These are phyloP conservation scores for Plantago lanceolata DNA, from an alignment of 305 asterid species.

Conservation along the genomic window DNA sequence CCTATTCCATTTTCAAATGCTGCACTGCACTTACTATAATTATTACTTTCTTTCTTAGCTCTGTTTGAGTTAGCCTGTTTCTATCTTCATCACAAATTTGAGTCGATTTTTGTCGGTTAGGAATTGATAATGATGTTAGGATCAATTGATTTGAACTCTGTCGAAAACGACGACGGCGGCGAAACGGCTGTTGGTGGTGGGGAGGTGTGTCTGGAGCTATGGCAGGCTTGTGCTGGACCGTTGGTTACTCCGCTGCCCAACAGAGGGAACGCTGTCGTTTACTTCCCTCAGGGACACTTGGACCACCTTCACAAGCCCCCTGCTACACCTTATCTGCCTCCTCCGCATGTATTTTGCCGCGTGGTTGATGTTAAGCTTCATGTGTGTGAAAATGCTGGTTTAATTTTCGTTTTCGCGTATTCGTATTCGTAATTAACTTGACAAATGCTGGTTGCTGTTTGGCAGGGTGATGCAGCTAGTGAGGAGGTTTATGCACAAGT, in stretches of 20 bases:
- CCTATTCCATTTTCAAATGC: neutral
- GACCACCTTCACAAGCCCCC: constrained; percentile 65
- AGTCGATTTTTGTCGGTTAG: constrained; percentile 33
- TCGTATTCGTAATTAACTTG: no score
- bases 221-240: constrained; percentile 99
- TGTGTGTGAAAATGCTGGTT: constrained; percentile 31
- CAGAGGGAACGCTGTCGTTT: constrained; percentile 84
- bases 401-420: no score
- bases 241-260: constrained; percentile 70
- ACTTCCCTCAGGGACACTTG: constrained; percentile 91
- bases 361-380: constrained; percentile 90
- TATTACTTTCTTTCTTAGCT: neutral
- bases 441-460: no score
- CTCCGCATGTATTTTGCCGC: constrained; percentile 90
- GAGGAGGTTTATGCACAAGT: constrained; percentile 93
- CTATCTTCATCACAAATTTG: neutral
- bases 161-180: constrained; percentile 55
- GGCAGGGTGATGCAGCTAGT: constrained; percentile 79
- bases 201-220: constrained; percentile 83
- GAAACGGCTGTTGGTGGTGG: constrained; percentile 30
- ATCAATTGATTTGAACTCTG: constrained; percentile 65
- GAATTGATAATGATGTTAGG: constrained; percentile 45
- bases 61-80: no score
- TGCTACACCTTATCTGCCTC: constrained; percentile 55
- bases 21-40: neutral